phyloP scores from a whole-genome alignment of 2,329 filamentous ascomycete species.

The Colletotrichum siamense region DNA sequence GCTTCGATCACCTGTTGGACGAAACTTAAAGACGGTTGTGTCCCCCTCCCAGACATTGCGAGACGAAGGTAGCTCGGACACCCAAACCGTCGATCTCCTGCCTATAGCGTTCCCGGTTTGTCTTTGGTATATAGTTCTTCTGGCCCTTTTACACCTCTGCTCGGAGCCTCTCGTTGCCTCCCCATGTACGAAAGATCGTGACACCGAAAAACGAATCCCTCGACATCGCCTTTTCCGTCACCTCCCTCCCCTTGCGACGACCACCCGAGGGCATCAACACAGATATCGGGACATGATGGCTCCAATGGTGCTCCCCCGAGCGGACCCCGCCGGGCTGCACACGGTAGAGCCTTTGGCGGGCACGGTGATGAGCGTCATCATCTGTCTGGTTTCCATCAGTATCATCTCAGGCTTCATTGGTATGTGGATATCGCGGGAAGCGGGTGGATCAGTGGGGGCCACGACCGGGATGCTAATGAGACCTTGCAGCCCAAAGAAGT shows the following conservation, averaged over 20 bases:
- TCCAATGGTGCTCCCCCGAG: not conserved
- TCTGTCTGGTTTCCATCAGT: constrained; percentile 38
- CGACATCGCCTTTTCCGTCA: not conserved
- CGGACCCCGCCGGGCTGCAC: constrained; percentile 2
- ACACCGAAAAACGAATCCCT: not conserved
- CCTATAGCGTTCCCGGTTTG: not conserved
- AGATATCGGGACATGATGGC: constrained; percentile 11
- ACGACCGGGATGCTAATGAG: not conserved
- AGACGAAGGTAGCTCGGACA: constrained; percentile 19
- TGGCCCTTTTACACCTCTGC: not conserved
- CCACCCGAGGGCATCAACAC: not conserved
- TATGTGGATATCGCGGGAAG: constrained; percentile 25
- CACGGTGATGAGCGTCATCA: constrained; percentile 38
- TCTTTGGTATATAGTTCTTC: constrained; percentile 19
- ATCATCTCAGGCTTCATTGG: constrained; percentile 41
- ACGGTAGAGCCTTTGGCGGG: constrained; percentile 35
- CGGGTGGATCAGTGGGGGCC: not conserved
- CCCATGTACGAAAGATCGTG: constrained; percentile 7
- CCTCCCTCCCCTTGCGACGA: not conserved
- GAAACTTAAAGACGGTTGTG: constrained; percentile 14
- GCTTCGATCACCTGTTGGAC: constrained; percentile 20
- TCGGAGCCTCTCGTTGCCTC: not conserved
- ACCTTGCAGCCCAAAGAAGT: constrained; percentile 39
- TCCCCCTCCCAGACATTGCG: constrained; percentile 15
- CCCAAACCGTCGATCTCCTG: constrained; percentile 6